Base-by-base conservation (phyloP, 768 basidiomycete species). In the Leucosporidium scottii region DNA sequence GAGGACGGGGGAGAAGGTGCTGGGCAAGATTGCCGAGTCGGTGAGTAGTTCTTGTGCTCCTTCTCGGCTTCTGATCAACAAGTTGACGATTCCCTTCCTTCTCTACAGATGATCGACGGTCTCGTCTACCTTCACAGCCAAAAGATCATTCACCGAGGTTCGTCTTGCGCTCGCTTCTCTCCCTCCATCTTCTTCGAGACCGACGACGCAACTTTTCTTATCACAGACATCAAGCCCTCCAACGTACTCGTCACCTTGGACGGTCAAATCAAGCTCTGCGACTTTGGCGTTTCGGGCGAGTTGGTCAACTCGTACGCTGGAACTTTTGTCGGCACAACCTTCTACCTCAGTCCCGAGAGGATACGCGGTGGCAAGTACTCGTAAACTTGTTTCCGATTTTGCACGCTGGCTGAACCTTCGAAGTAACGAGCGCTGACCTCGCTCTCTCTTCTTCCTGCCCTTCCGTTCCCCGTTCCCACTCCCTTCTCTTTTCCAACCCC, bases 11-110 rank as follows among this genome's bases (percentile, higher is more conserved):
- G 92, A 94, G 81, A 85, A 84, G 77, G 90, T 97, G 55, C 86
- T 91, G 18, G 93, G 92, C 49, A 87, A 92, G 74, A 82, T 99
- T 59, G 89, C 94, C 28, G 91, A 96, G 80, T 93, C 93, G 60
- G 93, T 94, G 68, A 72, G 86, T 82, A 23, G 25, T 4, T 8
- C 8, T 17, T 44, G 23, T 15, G n/a, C 30, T 50, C 47, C 23
- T 67, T 51, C 59, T 15, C 15, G 34, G 10, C 34, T 34, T 34
- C 5, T 10, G 34, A 34, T 4, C 10, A 34, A 10, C 34, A 10
- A 20, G 7, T 39, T 70, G 27, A 59, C 57, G 64, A 50, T 34
- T 66, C 49, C 66, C 34, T 44, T 47, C 53, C 66, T 44, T 36
- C 39, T 2, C 13, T 51, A 54, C 76, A 91, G 89, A 83, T 91